Percentiles rank a stretch among this genome's conserved stretches.
phyloP scores from a whole-genome alignment of 1,284 basidiomycete species.

The Sporisorium scitamineum region DNA sequence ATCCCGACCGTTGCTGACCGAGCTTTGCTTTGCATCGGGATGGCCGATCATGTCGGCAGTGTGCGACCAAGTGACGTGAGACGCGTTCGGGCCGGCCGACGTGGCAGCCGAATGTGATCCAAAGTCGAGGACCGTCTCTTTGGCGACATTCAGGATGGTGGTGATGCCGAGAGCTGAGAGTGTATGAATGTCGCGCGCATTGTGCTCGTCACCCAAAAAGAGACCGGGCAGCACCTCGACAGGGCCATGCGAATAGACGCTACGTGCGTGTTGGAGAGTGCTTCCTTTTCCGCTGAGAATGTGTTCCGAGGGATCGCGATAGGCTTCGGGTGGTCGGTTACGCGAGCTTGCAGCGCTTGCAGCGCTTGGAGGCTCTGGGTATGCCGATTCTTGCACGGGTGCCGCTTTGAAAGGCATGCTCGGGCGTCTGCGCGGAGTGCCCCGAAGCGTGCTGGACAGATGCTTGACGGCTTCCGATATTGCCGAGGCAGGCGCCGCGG shows the following conservation, averaged over 20 bases:
- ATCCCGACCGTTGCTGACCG: neutral
- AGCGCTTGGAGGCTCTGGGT: conserved; percentile 31
- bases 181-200: conserved; percentile 81
- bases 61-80: conserved; percentile 20
- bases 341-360: conserved; percentile 37
- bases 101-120: conserved; percentile 9
- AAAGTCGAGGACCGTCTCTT: conserved; percentile 70
- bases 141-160: conserved; percentile 92
- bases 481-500: conserved; percentile 5
- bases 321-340: conserved; percentile 52
- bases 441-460: conserved; percentile 61
- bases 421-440: conserved; percentile 57
- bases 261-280: conserved; percentile 62
- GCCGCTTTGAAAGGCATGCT: conserved; percentile 57
- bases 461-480: conserved; percentile 51
- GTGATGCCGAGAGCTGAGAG: conserved; percentile 81
- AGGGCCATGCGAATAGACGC: conserved; percentile 82
- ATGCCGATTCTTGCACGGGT: neutral
- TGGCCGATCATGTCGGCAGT: conserved; percentile 3
- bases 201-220: conserved; percentile 94
- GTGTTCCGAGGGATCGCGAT: conserved; percentile 62
- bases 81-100: conserved; percentile 6
- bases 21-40: neutral
- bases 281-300: conserved; percentile 63
- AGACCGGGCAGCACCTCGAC: conserved; percentile 88